Evolutionary conservation across 2,329 filamentous ascomycete genomes (phyloP), one percentile per base, ranked within the genome.

Genomic region (Dothistroma pini): DNA sequence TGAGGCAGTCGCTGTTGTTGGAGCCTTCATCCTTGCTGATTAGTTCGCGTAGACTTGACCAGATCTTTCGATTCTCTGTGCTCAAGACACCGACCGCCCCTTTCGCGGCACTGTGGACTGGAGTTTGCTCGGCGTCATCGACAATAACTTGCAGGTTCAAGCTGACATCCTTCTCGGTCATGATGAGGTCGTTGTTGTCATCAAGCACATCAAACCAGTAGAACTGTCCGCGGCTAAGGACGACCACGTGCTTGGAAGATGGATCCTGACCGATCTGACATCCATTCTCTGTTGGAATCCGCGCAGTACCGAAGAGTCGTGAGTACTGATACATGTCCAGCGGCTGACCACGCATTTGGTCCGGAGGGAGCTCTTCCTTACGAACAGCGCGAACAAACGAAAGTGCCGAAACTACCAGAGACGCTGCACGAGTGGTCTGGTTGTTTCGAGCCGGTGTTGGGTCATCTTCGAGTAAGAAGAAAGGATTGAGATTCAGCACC

Each of bases 131-230:
- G 5, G 95, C 93, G 74, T 99, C 95, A 59, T 96, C 90, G 58
- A 96, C 85, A 69, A 97, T 95, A 14, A 91, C 93, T 72, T 96
- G 89, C 19, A 99, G 80, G 71, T 99, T 97, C 72, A 96, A 82
- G 7, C 90, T 87, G 57, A 99, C 84, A 70, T 99, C 95, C 74
- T 91, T 93, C 76, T 97, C 95, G 0, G 89, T 93, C 93, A 97
- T 97, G 76, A 99, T 96, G 59, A 96, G 80, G 75, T 99, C 95
- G 7, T 90, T 90, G 75, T 96, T 96, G 68, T 93, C 89, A 69
- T 99, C 95, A 19, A 99, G 81, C 1, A 97, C 93, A 75, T 99
- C 95, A 70, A 99, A 99, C 93, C 93, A 97, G 77, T 99, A 99
- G 71, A 97, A 93, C 68, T 99, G 95, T 1, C 95, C 95, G 66